These are phyloP conservation scores for Aspergillus persii DNA, from an alignment of 2,329 filamentous ascomycete genomes.

Conservation along the genomic window DNA sequence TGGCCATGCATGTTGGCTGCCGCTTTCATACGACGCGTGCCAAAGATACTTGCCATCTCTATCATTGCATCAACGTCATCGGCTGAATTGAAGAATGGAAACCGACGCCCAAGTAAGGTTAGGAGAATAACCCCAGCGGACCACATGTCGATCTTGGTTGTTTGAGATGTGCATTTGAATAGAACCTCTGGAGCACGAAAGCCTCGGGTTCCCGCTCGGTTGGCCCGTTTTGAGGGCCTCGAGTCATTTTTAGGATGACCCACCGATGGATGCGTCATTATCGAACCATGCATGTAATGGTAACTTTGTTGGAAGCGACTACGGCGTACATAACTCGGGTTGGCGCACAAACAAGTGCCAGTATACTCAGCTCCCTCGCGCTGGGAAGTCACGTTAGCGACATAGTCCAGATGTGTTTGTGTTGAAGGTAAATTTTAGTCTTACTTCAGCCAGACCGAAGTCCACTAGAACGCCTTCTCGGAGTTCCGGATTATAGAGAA, in stretches of 20 bases:
- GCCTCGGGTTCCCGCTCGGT: constrained; percentile 89
- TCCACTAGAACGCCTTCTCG: constrained; percentile 92
- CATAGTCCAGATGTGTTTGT: neutral
- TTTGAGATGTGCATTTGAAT: constrained; percentile 95
- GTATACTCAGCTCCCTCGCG: constrained; percentile 55
- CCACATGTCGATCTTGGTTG: constrained; percentile 94
- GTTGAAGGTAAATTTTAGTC: constrained; percentile 6
- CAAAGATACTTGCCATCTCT: constrained; percentile 95
- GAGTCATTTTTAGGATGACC: constrained; percentile 89
- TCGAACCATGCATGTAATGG: constrained; percentile 55
- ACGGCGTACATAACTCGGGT: constrained; percentile 62
- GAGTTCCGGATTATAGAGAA: constrained; percentile 77
- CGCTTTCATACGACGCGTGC: constrained; percentile 75
- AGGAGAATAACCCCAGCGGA: constrained; percentile 93
- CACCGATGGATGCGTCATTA: constrained; percentile 44
- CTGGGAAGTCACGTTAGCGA: constrained; percentile 21
- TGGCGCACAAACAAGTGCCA: constrained; percentile 71
- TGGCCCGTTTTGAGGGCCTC: constrained; percentile 82
- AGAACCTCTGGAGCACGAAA: constrained; percentile 96
- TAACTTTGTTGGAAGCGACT: constrained; percentile 53
- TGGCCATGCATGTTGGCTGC: constrained; percentile 83
- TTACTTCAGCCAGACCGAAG: constrained; percentile 86
- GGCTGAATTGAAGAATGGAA: constrained; percentile 98
- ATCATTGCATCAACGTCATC: constrained; percentile 98
- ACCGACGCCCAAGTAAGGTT: constrained; percentile 87